These are phyloP conservation scores for Ophiostoma sp. DNA, from an alignment of 2,329 filamentous ascomycete genomes.

Conservation along the genomic window DNA sequence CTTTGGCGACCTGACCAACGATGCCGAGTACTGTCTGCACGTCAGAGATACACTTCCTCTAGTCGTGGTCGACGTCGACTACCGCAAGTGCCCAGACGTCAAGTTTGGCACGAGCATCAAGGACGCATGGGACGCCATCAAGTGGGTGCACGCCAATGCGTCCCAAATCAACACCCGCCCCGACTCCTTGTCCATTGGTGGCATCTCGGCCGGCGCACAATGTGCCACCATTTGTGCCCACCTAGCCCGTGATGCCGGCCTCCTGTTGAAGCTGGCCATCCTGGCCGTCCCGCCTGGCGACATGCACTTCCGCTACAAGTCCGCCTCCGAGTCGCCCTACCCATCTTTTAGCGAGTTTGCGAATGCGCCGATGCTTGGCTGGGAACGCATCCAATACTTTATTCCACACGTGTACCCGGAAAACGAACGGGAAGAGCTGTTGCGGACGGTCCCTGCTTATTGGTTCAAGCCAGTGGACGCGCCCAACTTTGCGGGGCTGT, in stretches of 20 bases:
- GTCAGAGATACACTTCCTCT: not conserved
- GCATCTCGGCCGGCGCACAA: not conserved
- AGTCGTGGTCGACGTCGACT: not conserved
- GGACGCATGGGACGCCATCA: not conserved
- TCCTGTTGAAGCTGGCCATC: not conserved
- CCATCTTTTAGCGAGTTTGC: not conserved
- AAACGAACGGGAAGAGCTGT: not conserved
- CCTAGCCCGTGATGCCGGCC: not conserved
- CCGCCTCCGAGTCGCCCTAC: not conserved
- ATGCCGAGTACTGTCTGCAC: not conserved
- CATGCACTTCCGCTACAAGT: not conserved
- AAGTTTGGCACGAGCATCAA: not conserved
- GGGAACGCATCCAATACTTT: constrained; percentile 1
- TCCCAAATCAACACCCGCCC: not conserved
- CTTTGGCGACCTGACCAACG: not conserved
- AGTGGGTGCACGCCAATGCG: not conserved
- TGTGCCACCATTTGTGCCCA: not conserved
- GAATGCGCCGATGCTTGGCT: not conserved
- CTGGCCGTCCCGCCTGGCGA: not conserved
- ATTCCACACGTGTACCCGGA: not conserved
- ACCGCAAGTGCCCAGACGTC: not conserved
- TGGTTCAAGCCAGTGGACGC: not conserved
- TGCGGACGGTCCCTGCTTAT: not conserved
- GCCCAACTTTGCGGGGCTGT: not conserved
- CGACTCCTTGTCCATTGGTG: not conserved